Evolutionary conservation across 495 filamentous ascomycete species (phyloP).

Genomic region (Penicillium lagena): DNA sequence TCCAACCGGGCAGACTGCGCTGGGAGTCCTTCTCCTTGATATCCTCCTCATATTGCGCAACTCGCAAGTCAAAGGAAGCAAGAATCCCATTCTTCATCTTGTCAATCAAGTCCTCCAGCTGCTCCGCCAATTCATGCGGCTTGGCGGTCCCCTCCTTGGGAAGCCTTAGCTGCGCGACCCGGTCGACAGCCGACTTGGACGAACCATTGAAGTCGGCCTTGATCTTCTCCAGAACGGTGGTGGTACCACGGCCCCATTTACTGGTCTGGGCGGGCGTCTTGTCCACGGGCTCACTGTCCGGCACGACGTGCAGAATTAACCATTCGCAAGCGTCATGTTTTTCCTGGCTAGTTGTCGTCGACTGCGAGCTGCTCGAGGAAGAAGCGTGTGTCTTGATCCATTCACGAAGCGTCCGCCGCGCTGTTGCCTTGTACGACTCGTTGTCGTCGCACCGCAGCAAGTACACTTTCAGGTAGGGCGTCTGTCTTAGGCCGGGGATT

Average conservation of each 20-base stretch:
- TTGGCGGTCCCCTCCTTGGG: constrained; percentile 41
- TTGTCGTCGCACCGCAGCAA: constrained; percentile 90
- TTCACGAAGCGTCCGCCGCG: constrained; percentile 72
- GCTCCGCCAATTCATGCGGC: constrained; percentile 61
- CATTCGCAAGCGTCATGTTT: constrained; percentile 96
- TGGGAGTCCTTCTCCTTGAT: constrained; percentile 90
- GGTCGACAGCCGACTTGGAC: constrained; percentile 69
- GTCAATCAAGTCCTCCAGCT: constrained; percentile 75
- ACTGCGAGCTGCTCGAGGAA: constrained; percentile 30
- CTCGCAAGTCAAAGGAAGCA: constrained; percentile 82
- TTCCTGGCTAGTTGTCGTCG: constrained; percentile 50
- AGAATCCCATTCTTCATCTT: constrained; percentile 87
- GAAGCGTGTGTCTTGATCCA: constrained; percentile 77
- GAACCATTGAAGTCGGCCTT: constrained; percentile 86
- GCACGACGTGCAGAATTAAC: constrained; percentile 86
- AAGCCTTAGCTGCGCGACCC: constrained; percentile 79
- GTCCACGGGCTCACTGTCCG: constrained; percentile 54
- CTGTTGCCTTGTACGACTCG: constrained; percentile 78
- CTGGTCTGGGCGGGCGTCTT: constrained; percentile 62
- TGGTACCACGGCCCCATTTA: constrained; percentile 73
- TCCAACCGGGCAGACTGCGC: constrained; percentile 88
- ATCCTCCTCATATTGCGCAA: constrained; percentile 94
- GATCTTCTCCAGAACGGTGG: constrained; percentile 82
- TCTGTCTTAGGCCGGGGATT: constrained; percentile 88
- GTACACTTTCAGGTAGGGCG: constrained; percentile 88